Conservation (phyloP, 106 monocot species). For the Dendrobium huoshanense region DNA sequence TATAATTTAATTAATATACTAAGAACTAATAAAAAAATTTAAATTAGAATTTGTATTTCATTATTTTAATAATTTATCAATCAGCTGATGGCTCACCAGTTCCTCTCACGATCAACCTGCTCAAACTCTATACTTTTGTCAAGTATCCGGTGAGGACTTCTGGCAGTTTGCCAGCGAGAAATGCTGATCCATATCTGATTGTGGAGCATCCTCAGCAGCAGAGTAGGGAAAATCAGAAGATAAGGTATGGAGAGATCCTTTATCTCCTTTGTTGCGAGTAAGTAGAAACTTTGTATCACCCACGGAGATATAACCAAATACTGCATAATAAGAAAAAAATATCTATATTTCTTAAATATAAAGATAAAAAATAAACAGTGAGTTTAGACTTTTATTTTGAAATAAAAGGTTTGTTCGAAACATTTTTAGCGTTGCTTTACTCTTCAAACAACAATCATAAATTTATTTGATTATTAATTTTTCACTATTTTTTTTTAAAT, state of each 20-base stretch:
- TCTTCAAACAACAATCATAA: too few relatives aligned
- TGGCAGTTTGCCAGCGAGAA: constrained; percentile 45
- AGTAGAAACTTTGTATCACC: constrained; percentile 21
- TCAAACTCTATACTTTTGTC: constrained; percentile 59
- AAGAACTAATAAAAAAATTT: too few relatives aligned
- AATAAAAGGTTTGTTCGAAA: too few relatives aligned
- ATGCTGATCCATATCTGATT: constrained; percentile 60
- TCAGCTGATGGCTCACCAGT: constrained; percentile 23
- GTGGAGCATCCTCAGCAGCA: constrained; percentile 28
- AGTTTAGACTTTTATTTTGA: too few relatives aligned
- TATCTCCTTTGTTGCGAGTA: constrained; percentile 12
- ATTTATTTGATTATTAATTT: too few relatives aligned
- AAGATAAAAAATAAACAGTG: too few relatives aligned
- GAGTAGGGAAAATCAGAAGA: constrained; percentile 7
- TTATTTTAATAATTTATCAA: too few relatives aligned
- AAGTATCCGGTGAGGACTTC: constrained; percentile 48
- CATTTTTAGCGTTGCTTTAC: too few relatives aligned
- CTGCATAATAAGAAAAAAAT: constrained; percentile 13
- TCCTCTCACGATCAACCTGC: constrained; percentile 62
- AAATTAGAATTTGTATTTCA: too few relatives aligned
- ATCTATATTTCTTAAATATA: too few relatives aligned
- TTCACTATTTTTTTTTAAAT: too few relatives aligned
- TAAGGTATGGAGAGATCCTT: not conserved
- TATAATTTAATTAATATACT: too few relatives aligned
- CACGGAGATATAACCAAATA: constrained; percentile 53